phyloP scores from a whole-genome alignment of 441 rosid genomes.

The Brassica hybrid region DNA sequence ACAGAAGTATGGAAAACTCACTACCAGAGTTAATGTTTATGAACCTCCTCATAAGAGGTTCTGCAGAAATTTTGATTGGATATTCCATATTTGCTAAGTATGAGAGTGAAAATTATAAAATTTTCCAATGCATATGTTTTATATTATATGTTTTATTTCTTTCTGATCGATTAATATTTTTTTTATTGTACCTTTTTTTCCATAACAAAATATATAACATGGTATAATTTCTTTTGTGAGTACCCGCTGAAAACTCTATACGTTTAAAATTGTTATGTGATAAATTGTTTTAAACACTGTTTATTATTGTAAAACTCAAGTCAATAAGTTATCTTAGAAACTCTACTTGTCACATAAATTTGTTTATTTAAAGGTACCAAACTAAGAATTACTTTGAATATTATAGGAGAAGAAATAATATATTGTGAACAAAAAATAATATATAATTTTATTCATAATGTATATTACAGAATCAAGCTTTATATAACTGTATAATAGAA shows the following conservation, averaged over 20 bases:
- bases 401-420: not conserved
- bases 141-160: too few relatives aligned
- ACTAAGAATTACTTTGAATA: not conserved
- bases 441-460: not conserved
- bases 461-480: too few relatives aligned
- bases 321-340: not conserved
- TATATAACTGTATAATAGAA: not conserved
- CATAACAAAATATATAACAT: too few relatives aligned
- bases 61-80: not conserved
- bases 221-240: not conserved
- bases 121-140: not conserved
- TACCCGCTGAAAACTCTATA: not conserved
- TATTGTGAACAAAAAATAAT: too few relatives aligned
- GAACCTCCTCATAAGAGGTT: not conserved
- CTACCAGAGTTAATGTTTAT: not conserved
- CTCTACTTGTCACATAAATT: not conserved
- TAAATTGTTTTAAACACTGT: not conserved
- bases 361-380: not conserved
- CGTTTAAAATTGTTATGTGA: not conserved
- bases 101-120: not conserved
- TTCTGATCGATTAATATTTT: not conserved
- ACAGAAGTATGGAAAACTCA: not conserved
- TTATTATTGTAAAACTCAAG: too few relatives aligned
- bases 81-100: not conserved
- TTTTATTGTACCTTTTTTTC: not conserved